These are phyloP conservation scores for Coemansia sp. DNA, from an alignment of 192 early-diverging fungal genomes.

Conservation along the genomic window DNA sequence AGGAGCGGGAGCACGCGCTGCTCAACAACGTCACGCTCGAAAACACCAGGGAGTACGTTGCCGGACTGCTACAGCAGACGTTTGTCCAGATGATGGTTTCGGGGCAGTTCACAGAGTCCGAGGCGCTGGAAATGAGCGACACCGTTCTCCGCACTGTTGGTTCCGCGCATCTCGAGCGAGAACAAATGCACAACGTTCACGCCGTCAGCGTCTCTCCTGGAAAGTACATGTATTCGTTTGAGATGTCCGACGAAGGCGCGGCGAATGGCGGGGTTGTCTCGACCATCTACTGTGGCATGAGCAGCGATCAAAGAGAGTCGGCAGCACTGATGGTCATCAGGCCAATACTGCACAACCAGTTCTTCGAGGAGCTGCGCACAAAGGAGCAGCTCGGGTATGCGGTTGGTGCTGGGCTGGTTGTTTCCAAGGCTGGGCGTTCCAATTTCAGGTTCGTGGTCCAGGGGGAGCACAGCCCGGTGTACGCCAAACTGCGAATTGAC, in stretches of 20 bases:
- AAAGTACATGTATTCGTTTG: constrained; percentile 13
- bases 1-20: neutral
- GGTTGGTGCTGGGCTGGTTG: neutral
- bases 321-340: constrained; percentile 62
- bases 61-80: constrained; percentile 61
- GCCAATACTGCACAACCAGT: constrained; percentile 71
- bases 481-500: constrained; percentile 75
- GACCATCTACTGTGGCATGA: constrained; percentile 74
- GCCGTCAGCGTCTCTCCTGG: constrained; percentile 23
- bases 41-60: constrained; percentile 71
- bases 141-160: constrained; percentile 58
- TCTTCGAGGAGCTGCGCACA: constrained; percentile 87
- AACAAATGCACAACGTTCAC: neutral
- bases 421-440: neutral
- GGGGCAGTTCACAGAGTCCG: constrained; percentile 65
- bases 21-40: constrained; percentile 68
- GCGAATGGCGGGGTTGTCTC: constrained; percentile 80
- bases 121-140: constrained; percentile 30
- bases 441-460: constrained; percentile 71
- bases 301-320: constrained; percentile 56
- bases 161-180: constrained; percentile 54
- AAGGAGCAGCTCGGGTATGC: constrained; percentile 80
- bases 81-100: constrained; percentile 72
- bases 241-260: constrained; percentile 62
- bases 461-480: constrained; percentile 75